phyloP scores from a whole-genome alignment of 108 stramenopile genomes.

The Nannochloropsis granulata region DNA sequence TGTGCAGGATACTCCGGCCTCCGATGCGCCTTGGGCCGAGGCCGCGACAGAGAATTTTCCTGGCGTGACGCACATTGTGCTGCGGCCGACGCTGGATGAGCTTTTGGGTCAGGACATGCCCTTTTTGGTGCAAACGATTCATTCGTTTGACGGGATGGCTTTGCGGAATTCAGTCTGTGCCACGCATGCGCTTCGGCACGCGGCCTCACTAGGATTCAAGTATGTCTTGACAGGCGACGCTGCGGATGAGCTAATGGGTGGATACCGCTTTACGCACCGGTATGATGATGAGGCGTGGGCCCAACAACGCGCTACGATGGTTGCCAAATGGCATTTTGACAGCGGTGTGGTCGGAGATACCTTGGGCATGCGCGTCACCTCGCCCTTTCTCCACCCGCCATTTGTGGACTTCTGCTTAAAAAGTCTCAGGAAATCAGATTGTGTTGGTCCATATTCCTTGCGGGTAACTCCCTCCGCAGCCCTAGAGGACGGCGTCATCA shows the following conservation, averaged over 20 bases:
- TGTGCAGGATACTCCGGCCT: neutral
- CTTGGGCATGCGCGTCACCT: constrained; percentile 27
- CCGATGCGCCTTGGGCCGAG: neutral
- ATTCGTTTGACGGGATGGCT: constrained; percentile 42
- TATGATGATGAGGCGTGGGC: constrained; percentile 29
- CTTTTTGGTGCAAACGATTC: constrained; percentile 16
- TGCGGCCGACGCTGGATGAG: constrained; percentile 28
- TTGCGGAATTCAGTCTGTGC: constrained; percentile 43
- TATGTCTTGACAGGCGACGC: constrained; percentile 45
- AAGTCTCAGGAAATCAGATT: neutral
- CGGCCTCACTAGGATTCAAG: constrained; percentile 20
- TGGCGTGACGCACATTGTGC: constrained; percentile 25
- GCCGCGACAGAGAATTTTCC: neutral
- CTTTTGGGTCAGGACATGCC: constrained; percentile 33
- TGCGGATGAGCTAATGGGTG: constrained; percentile 49
- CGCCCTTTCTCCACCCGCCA: neutral
- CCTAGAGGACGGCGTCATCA: neutral
- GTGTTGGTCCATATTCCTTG: neutral
- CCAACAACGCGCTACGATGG: constrained; percentile 45
- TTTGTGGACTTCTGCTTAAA: neutral
- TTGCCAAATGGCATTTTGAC: constrained; percentile 44
- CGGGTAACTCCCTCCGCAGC: neutral
- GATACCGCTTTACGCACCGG: constrained; percentile 47
- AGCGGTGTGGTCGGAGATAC: constrained; percentile 29
- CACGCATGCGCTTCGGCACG: constrained; percentile 38